Evolutionary conservation across 768 basidiomycete species (phyloP).

Genomic region (Erythrobasidium yunnanense): DNA sequence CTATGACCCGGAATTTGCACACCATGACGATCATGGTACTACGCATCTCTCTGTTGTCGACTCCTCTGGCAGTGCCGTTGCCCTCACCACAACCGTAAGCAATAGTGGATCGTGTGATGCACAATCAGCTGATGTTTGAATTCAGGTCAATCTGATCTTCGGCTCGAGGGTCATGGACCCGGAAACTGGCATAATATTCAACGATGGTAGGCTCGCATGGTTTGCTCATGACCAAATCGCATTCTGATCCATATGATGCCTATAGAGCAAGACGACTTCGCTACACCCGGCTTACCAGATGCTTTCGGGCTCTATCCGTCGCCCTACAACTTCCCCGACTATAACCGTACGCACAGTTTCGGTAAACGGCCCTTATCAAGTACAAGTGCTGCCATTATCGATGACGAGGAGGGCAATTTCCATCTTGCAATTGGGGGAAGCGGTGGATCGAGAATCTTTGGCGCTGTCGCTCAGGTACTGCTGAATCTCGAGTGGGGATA

Average conservation of each 20-base stretch:
- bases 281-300: conserved; percentile 70
- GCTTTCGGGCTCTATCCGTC: conserved; percentile 71
- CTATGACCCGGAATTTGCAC: conserved; percentile 66
- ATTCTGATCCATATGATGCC: background rate
- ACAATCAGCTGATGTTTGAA: background rate
- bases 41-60: conserved; percentile 80
- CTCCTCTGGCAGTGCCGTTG: conserved; percentile 70
- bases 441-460: conserved; percentile 77
- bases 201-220: conserved; percentile 49
- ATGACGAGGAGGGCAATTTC: conserved; percentile 61
- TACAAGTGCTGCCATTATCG: conserved; percentile 66
- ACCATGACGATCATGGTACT: conserved; percentile 78
- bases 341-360: conserved; percentile 40
- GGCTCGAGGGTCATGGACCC: conserved; percentile 79
- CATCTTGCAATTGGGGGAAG: conserved; percentile 68
- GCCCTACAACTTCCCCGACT: conserved; percentile 52
- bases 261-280: conserved; percentile 77
- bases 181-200: conserved; percentile 75
- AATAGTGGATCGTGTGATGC: background rate
- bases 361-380: conserved; percentile 86
- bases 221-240: conserved; percentile 45
- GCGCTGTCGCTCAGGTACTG: conserved; percentile 64
- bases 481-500: conserved; percentile 64
- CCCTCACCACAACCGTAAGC: conserved; percentile 60
- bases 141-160: conserved; percentile 65